Base-by-base conservation (phyloP, 257 asterid genomes). In the Handroanthus guayacan region DNA sequence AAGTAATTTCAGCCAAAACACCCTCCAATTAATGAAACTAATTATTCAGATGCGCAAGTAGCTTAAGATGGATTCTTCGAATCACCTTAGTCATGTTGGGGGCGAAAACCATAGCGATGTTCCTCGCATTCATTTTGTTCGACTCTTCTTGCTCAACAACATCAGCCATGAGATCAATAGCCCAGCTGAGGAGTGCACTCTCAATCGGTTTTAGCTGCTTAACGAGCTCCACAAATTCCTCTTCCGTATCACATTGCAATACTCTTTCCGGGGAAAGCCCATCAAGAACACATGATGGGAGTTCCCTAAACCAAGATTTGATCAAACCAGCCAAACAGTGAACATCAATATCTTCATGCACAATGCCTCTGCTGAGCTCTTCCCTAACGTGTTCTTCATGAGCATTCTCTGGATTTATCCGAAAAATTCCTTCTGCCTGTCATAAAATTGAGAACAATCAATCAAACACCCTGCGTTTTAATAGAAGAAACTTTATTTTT, bases 21-120 rank as follows among this genome's bases (percentile, higher is more conserved):
- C 20, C 5, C 9, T 4, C 47, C 47, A 43, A 58, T 9, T 4
- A 36, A 18, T 9, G 17, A 36, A 61, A 20, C 39, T 7, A 5
- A 62, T 20, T 12, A 65, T 31, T 67, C 75, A 44, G 39, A 43
- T 36, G 12, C 17, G 37, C 18, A 20, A 67, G 57, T 2, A 17
- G 2, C 52, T 20, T 8, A 4, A 62, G 41, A 6, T 9, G 18
- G 71, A 38, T 61, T 48, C 6, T 13, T 0, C 25, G 50, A 62
- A 34, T 57, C 72, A 88, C 97, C 96, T 90, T 86, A 77, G 97
- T 94, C 98, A 94, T 94, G 86, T 94, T 94, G 48, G 98, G 98
- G 47, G 98, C 96, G 8, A 94, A 92, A 51, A 92, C 96, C 97
- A 94, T 92, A 10, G 98, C 96, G 18, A 94, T 87, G 56, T 92